Percentiles rank a stretch among this genome's conserved stretches.
Evolutionary conservation across 1,284 basidiomycete species (phyloP).

Genomic region (Naganishia cerealis): DNA sequence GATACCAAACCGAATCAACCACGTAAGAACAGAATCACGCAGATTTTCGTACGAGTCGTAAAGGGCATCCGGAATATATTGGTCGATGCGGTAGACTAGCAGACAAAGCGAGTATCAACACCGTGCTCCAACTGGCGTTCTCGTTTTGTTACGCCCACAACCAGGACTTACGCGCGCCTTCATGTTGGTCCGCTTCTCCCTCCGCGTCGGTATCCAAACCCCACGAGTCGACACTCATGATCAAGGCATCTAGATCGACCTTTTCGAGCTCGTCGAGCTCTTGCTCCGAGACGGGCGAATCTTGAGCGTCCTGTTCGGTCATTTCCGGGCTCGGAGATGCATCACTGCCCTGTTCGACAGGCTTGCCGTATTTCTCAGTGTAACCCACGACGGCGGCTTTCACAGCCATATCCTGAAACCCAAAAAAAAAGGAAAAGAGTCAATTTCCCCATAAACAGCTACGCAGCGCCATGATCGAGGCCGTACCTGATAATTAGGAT

Average conservation of each 20-base stretch:
- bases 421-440: not conserved
- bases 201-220: slow-evolving; percentile 22
- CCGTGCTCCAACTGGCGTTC: no score
- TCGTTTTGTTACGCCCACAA: not conserved
- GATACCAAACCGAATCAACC: slow-evolving; percentile 69
- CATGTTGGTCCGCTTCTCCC: slow-evolving; percentile 33
- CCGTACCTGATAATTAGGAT: slow-evolving; percentile 76
- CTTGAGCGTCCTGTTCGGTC: slow-evolving; percentile 44
- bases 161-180: slow-evolving; percentile 24
- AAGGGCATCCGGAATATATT: slow-evolving; percentile 82
- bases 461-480: not conserved
- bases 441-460: not conserved
- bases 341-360: slow-evolving; percentile 20
- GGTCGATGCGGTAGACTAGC: slow-evolving; percentile 74
- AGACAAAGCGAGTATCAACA: not conserved
- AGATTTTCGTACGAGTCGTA: slow-evolving; percentile 73
- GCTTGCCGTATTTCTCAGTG: slow-evolving; percentile 69
- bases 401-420: slow-evolving; percentile 88
- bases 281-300: slow-evolving; percentile 48
- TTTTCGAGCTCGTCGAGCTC: slow-evolving; percentile 68
- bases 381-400: slow-evolving; percentile 93
- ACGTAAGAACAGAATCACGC: slow-evolving; percentile 65
- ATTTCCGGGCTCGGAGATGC: slow-evolving; percentile 48
- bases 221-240: slow-evolving; percentile 70
- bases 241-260: slow-evolving; percentile 69